Evolutionary conservation across 306 rosid genomes (phyloP).

Genomic region (Cucurbita pepo): DNA sequence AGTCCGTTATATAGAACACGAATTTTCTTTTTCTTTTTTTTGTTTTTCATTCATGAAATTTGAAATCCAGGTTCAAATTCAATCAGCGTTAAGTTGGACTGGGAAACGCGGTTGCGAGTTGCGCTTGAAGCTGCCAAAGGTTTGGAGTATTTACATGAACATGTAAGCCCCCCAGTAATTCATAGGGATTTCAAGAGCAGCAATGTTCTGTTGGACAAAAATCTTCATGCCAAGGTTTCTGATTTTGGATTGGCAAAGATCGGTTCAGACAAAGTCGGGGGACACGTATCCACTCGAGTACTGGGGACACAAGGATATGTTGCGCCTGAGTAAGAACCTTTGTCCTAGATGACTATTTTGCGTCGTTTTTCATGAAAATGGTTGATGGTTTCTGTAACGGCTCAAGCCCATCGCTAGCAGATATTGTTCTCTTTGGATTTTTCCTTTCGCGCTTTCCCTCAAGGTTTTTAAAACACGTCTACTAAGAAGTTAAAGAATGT

Average conservation of each 20-base stretch:
- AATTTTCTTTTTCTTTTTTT: not conserved
- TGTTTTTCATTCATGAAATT: not conserved
- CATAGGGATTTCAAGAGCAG: slow-evolving; percentile 97
- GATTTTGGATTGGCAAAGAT: slow-evolving; percentile 92
- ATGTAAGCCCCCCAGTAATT: slow-evolving; percentile 76
- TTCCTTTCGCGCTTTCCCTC: too few relatives aligned
- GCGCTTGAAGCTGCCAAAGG: slow-evolving; percentile 96
- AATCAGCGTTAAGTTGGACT: slow-evolving; percentile 38
- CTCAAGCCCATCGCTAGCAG: too few relatives aligned
- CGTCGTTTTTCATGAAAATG: not conserved
- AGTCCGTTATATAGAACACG: not conserved
- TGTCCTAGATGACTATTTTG: not conserved
- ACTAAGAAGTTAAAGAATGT: too few relatives aligned
- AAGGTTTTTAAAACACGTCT: too few relatives aligned
- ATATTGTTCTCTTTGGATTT: too few relatives aligned
- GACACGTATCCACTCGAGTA: slow-evolving; percentile 86
- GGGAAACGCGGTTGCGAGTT: slow-evolving; percentile 79
- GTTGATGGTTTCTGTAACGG: not conserved
- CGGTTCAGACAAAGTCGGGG: slow-evolving; percentile 88
- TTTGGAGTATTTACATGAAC: slow-evolving; percentile 89
- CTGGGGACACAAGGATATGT: slow-evolving; percentile 93
- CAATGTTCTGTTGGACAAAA: slow-evolving; percentile 73
- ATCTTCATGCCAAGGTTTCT: slow-evolving; percentile 77
- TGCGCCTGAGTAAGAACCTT: slow-evolving; percentile 66
- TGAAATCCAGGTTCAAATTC: slow-evolving; percentile 34